These are phyloP conservation scores for Rosellinia necatrix DNA, from an alignment of 2,329 filamentous ascomycete species.

Conservation along the genomic window DNA sequence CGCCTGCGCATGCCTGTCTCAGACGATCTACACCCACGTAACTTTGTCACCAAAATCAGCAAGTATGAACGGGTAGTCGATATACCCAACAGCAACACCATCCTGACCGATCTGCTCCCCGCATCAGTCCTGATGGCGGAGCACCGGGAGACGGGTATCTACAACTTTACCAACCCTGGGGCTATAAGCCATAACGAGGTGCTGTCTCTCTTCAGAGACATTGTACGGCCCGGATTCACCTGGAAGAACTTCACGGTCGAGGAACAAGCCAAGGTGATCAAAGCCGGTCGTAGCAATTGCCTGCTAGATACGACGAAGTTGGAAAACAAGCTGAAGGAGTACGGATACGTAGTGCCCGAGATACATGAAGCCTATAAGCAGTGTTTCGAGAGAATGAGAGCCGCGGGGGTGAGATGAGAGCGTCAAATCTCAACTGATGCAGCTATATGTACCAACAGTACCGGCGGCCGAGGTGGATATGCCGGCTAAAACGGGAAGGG, in stretches of 20 bases:
- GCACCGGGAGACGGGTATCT: slow-evolving; percentile 65
- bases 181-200: slow-evolving; percentile 75
- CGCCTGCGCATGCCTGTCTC: slow-evolving; percentile 72
- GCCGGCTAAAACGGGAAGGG: not conserved
- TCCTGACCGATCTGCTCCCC: slow-evolving; percentile 67
- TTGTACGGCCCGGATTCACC: slow-evolving; percentile 62
- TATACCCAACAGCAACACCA: slow-evolving; percentile 71
- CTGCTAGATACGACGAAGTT: slow-evolving; percentile 67
- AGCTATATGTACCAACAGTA: not conserved
- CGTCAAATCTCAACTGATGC: not conserved
- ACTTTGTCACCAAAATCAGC: slow-evolving; percentile 71
- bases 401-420: slow-evolving; percentile 54
- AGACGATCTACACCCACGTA: slow-evolving; percentile 68
- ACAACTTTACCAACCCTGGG: slow-evolving; percentile 73
- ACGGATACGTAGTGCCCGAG: slow-evolving; percentile 62
- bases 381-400: slow-evolving; percentile 69
- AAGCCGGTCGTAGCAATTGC: slow-evolving; percentile 70
- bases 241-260: slow-evolving; percentile 71
- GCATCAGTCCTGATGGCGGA: slow-evolving; percentile 64
- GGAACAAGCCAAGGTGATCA: slow-evolving; percentile 70
- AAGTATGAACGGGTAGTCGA: slow-evolving; percentile 69
- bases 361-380: slow-evolving; percentile 64
- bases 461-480: not conserved
- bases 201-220: slow-evolving; percentile 64
- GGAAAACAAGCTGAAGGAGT: slow-evolving; percentile 62